Evolutionary conservation across 2,329 filamentous ascomycete species (phyloP), one percentile per base, ranked within the genome.

Genomic region (Aureobasidium subglaciale): DNA sequence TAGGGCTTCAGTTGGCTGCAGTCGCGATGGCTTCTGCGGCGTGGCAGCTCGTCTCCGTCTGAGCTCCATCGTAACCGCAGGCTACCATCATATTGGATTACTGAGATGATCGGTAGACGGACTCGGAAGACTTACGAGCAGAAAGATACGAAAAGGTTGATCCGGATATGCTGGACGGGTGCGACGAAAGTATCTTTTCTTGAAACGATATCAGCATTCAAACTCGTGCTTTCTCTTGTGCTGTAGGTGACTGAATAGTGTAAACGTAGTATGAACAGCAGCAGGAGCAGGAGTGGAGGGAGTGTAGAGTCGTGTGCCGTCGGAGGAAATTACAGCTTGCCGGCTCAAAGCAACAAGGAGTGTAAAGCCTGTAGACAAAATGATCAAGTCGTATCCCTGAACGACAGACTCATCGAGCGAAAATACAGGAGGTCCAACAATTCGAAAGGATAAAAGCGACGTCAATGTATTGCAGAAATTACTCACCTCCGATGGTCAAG

Each of bases 1-100:
- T 63, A 75, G 67, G 53, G 73, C 72, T 65, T 71, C 69, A 58
- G 73, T 73, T 60, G 74, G 73, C 65, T 72, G 70, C 60, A 75
- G 72, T 62, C 55, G 55, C 15, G 55, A 57, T 50, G 55, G 32
- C 34, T 53, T 57, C 40, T 41, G 46, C 32, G 55, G 55, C 40
- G 55, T 53, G 40, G 48, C 34, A 42, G 38, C 48, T 46, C 55
- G 55, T 41, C 41, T 57, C 9, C 56, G 37, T 38, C 54, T 24
- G 30, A 56, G 54, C 54, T 56, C 54, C 54, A 56, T 49, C 29
- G 29, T 42, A 15, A n/a, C 50, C 50, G 50, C 50, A 54, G 50
- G 24, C 50, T 54, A 43, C 50, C 50, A 54, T n/a, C 37, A 34
- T 43, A 16, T 22, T 27, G 32, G 32, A 41, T 52, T 52, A 52